phyloP scores from a whole-genome alignment of 1,139 yeast genomes.

The Saccharomyces hybrid region DNA sequence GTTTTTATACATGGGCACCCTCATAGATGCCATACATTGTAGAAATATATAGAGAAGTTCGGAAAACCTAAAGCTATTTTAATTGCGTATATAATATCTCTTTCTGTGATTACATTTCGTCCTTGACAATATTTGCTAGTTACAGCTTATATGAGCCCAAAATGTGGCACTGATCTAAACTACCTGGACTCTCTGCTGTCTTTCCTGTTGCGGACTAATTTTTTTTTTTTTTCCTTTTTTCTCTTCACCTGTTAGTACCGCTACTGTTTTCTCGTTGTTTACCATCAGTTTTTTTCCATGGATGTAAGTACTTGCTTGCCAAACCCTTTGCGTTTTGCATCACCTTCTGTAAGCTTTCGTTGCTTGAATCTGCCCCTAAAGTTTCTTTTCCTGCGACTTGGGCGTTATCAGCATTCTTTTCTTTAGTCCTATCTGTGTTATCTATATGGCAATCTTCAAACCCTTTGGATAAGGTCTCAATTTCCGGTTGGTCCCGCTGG shows the following conservation, averaged over 20 bases:
- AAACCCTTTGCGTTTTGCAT: slow-evolving; percentile 20
- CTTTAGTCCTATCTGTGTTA: neutral
- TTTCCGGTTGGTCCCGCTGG: neutral
- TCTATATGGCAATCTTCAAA: neutral
- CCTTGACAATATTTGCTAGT: neutral
- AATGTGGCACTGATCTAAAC: neutral
- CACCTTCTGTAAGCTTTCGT: slow-evolving; percentile 18
- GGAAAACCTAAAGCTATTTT: neutral
- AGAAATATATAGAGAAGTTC: neutral
- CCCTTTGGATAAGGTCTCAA: neutral
- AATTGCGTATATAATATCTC: neutral
- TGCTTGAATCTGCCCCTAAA: slow-evolving; percentile 2
- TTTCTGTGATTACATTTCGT: neutral
- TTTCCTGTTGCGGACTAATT: neutral
- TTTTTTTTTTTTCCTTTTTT: neutral
- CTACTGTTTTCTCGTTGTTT: slow-evolving; percentile 4
- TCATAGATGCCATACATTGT: neutral
- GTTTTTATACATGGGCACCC: neutral
- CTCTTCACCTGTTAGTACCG: slow-evolving; percentile 1
- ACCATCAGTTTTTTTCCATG: slow-evolving; percentile 14
- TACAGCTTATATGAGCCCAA: neutral
- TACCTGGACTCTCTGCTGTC: neutral
- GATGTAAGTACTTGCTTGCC: slow-evolving; percentile 21
- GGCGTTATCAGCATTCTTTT: neutral
- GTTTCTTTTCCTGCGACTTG: neutral